These are phyloP conservation scores for Bisporella sp. DNA, from an alignment of 2,329 filamentous ascomycete genomes.

Conservation along the genomic window DNA sequence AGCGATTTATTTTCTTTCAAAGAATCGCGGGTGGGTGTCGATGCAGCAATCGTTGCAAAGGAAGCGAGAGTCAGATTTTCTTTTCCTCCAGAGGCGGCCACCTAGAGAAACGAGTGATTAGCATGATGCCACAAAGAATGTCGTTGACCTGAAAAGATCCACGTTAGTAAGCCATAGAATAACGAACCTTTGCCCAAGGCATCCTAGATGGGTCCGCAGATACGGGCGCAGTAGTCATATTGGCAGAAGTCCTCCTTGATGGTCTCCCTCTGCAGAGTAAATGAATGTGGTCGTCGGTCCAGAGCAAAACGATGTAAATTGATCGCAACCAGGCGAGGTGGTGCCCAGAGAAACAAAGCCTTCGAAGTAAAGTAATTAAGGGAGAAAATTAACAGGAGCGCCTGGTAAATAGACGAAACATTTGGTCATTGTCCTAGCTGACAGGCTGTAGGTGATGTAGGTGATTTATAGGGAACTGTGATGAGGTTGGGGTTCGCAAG, in stretches of 20 bases:
- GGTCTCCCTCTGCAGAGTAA: conserved; percentile 9
- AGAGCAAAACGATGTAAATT: conserved; percentile 10
- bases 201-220: conserved; percentile 47
- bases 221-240: conserved; percentile 41
- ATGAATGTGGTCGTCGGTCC: conserved; percentile 25
- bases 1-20: conserved; percentile 19
- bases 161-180: not conserved
- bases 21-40: conserved; percentile 23
- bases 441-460: conserved; percentile 15
- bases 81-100: conserved; percentile 41
- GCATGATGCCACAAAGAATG: too few relatives aligned
- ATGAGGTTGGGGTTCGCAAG: too few relatives aligned
- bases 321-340: conserved; percentile 24
- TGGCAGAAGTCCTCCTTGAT: conserved; percentile 6
- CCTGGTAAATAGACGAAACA: conserved; percentile 27
- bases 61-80: conserved; percentile 28
- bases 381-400: conserved; percentile 28
- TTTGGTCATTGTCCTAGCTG: conserved; percentile 30
- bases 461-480: not conserved
- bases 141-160: conserved; percentile 6
- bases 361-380: conserved; percentile 25
- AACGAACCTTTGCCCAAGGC: conserved; percentile 69
- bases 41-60: conserved; percentile 23
- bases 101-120: conserved; percentile 27
- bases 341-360: conserved; percentile 16